Evolutionary conservation across 441 rosid species (phyloP), one percentile per base, ranked within the genome.

Genomic region (Pelargonium australe): DNA sequence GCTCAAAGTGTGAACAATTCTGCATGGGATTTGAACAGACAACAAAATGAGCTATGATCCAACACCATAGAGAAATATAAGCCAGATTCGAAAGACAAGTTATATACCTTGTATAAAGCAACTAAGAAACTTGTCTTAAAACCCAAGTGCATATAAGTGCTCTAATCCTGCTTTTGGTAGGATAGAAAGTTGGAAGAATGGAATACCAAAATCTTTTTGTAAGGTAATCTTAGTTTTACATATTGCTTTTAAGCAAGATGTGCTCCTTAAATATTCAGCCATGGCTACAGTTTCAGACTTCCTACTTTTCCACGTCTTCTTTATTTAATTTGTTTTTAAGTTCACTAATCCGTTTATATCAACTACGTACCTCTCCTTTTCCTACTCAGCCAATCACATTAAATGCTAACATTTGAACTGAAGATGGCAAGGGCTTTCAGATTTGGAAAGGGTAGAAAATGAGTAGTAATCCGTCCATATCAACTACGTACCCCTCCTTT

Each of bases 1-100:
- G 75, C 75, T 85, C 85, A 95, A 78, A 75, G 95, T 80, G 49
- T 95, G 98, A 44, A 95, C 98, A 80, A 92, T 78, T 70, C 99
- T 95, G 92, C 40, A 14, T 14, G 14, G 14, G 64, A 60, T 4
- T 23, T 60, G 17, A 65, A 65, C 51, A 65, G 41, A 65, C 53
- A 44, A 71, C n/a, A 65, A 53, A 40, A 55, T 14, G 63, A 25
- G 19, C 16, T 10, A 13, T 25, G 5, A 16, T 10, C 10, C 14
- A 66, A 64, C 16, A 19, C 63, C 12, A 8, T 19, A 10, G 25
- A 70, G 67, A 25, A 14, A 51, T n/a, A 34, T 23, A n/a, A 31
- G 62, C 55, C 70, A 66, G 9, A 53, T 72, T 72, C 63, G n/a
- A 49, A 13, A 28, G 37, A 70, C 51, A 37, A 65, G 43, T 20